Conservation (phyloP, 179 eudicot species). For the Beta corolliflora region DNA sequence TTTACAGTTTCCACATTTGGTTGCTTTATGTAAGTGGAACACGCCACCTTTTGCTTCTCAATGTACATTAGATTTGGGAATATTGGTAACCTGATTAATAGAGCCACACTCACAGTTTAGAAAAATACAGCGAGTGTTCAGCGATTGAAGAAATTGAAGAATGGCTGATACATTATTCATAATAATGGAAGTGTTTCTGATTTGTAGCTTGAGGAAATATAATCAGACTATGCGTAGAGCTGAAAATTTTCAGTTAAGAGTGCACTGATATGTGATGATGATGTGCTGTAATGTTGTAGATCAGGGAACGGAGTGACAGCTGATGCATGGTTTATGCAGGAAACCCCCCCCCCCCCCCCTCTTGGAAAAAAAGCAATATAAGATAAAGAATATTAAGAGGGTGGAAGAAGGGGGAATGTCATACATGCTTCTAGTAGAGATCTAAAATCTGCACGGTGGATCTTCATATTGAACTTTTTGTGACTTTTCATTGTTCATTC, state of each 20-base stretch:
- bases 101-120: background rate
- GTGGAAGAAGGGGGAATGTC: background rate
- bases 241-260: background rate
- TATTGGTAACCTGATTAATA: background rate
- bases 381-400: background rate
- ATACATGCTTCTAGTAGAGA: slow-evolving; percentile 16
- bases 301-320: slow-evolving; percentile 3
- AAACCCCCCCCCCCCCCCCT: no score
- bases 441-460: slow-evolving; percentile 6
- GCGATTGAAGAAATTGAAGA: slow-evolving; percentile 5
- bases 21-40: slow-evolving; percentile 2
- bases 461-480: slow-evolving; percentile 3
- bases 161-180: background rate
- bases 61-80: background rate
- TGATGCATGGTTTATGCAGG: background rate
- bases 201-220: background rate
- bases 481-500: background rate
- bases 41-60: background rate
- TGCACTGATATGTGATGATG: slow-evolving; percentile 1
- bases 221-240: background rate
- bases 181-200: background rate
- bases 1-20: slow-evolving; percentile 1
- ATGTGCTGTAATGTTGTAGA: background rate
- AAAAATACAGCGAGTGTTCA: background rate
- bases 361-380: background rate